Percentiles rank a stretch among this genome's conserved stretches.
Conservation (phyloP, 1,284 basidiomycete genomes). For the Trametes polyzona region DNA sequence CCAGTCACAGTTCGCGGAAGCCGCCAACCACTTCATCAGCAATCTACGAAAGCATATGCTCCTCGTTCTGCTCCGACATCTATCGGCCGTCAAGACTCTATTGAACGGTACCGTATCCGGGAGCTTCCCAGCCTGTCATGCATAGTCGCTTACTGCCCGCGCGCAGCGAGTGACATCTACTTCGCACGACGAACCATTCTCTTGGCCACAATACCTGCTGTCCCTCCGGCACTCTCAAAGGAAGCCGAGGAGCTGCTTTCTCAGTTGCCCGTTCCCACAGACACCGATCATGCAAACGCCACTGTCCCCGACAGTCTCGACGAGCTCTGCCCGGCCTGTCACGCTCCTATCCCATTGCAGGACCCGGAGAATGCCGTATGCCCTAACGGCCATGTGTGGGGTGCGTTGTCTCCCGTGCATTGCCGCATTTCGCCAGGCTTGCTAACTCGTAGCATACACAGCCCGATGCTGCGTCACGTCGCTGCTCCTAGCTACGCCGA, state of each 20-base stretch:
- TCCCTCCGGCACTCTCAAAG: conserved; percentile 49
- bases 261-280: conserved; percentile 37
- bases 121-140: background rate
- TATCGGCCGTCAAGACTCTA: conserved; percentile 47
- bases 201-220: conserved; percentile 55
- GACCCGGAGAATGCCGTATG: conserved; percentile 64
- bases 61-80: conserved; percentile 59
- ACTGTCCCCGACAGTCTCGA: conserved; percentile 35
- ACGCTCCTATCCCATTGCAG: conserved; percentile 55
- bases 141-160: conserved; percentile 10
- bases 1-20: conserved; percentile 49
- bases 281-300: background rate
- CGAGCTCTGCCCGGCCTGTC: conserved; percentile 74
- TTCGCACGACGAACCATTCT: conserved; percentile 60
- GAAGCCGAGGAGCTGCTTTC: conserved; percentile 54
- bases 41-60: conserved; percentile 57
- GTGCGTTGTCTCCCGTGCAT: conserved; percentile 41
- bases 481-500: conserved; percentile 68
- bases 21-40: conserved; percentile 53
- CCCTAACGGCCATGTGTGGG: conserved; percentile 69
- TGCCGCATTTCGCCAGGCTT: background rate
- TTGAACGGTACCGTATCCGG: conserved; percentile 33
- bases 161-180: conserved; percentile 55
- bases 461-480: conserved; percentile 75
- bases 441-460: conserved; percentile 36